phyloP scores from a whole-genome alignment of 176 grass and related monocot genomes.

The Carex myosuroides region DNA sequence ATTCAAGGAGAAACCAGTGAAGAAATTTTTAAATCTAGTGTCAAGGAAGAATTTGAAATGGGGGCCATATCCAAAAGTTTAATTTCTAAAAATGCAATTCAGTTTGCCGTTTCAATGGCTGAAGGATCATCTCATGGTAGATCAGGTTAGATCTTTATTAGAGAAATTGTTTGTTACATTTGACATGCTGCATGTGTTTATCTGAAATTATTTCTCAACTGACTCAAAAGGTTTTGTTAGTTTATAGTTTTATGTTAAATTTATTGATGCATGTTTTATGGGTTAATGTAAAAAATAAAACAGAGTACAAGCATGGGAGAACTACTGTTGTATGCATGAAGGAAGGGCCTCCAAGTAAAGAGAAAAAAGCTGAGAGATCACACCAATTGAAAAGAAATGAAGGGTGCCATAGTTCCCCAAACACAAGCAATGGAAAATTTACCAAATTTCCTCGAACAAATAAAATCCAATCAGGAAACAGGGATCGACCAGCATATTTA shows the following conservation, averaged over 20 bases:
- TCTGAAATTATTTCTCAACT: neutral
- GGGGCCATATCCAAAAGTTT: conserved; percentile 41
- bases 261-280: neutral
- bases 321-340: conserved; percentile 51
- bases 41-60: conserved; percentile 48
- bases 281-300: neutral
- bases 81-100: conserved; percentile 25
- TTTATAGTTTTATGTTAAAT: conserved; percentile 9
- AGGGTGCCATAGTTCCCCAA: conserved; percentile 28
- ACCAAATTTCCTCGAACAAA: conserved; percentile 22
- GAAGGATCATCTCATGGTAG: conserved; percentile 30
- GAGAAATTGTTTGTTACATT: conserved; percentile 31
- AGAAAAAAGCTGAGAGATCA: conserved; percentile 32
- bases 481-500: conserved; percentile 44
- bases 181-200: conserved; percentile 2
- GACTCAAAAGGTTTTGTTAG: conserved; percentile 20
- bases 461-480: conserved; percentile 15
- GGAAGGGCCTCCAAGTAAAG: conserved; percentile 52
- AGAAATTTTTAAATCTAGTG: conserved; percentile 15
- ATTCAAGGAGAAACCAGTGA: conserved; percentile 1
- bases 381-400: conserved; percentile 29
- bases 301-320: conserved; percentile 39
- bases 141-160: conserved; percentile 61
- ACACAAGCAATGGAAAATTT: conserved; percentile 31
- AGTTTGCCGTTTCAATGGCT: conserved; percentile 27